Evolutionary conservation across 108 stramenopile species (phyloP).

Genomic region (Schizochytrium sp.): DNA sequence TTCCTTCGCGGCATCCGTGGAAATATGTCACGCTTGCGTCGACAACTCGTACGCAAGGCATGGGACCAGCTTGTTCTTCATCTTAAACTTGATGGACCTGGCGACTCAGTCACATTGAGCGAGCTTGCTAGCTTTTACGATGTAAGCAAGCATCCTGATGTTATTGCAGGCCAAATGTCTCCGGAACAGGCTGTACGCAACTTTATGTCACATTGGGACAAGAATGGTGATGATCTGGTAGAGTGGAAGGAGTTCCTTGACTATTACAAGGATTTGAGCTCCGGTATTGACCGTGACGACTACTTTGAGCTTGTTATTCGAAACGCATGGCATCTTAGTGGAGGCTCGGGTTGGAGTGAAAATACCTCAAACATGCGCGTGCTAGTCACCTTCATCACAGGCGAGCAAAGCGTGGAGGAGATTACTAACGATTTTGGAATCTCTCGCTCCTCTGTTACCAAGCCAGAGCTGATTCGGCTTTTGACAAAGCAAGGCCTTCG

Average conservation of each 20-base stretch:
- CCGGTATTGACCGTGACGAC: slow-evolving; percentile 69
- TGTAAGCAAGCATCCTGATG: slow-evolving; percentile 70
- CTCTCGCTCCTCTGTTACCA: not conserved
- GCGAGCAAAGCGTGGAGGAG: slow-evolving; percentile 64
- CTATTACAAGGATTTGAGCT: slow-evolving; percentile 68
- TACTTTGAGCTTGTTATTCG: slow-evolving; percentile 72
- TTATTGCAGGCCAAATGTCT: slow-evolving; percentile 63
- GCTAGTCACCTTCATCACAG: slow-evolving; percentile 67
- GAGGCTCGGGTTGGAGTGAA: slow-evolving; percentile 64
- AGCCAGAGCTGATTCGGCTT: slow-evolving; percentile 48
- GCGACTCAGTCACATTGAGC: slow-evolving; percentile 57
- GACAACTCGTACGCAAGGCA: slow-evolving; percentile 62
- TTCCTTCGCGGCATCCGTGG: slow-evolving; percentile 67
- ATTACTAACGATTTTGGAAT: slow-evolving; percentile 70
- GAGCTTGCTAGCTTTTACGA: slow-evolving; percentile 67
- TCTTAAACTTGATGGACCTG: slow-evolving; percentile 60
- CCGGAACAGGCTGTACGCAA: slow-evolving; percentile 55
- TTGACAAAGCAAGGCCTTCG: not conserved
- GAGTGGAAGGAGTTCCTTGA: slow-evolving; percentile 67
- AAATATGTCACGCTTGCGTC: slow-evolving; percentile 56
- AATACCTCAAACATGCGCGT: slow-evolving; percentile 67
- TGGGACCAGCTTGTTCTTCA: slow-evolving; percentile 60
- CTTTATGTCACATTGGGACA: slow-evolving; percentile 70
- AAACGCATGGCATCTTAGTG: slow-evolving; percentile 72
- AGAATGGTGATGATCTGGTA: slow-evolving; percentile 67